phyloP scores from a whole-genome alignment of 106 monocot species.

The Platanthera zijinensis region DNA sequence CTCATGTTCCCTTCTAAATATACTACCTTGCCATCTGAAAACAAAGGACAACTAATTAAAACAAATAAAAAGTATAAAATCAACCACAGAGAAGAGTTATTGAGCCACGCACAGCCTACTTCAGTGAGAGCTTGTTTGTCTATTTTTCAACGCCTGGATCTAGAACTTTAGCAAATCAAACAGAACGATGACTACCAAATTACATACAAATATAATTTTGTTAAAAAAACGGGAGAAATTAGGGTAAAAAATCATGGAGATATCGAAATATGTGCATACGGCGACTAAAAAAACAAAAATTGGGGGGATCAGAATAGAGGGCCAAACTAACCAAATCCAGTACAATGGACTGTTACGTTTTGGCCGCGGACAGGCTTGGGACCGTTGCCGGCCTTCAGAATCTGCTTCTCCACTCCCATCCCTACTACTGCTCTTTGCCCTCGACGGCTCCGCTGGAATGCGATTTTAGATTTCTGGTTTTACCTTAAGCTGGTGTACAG shows the following conservation, averaged over 20 bases:
- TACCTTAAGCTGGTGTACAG: no score
- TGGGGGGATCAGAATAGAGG: not conserved
- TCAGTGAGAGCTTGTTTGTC: not conserved
- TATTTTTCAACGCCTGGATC: no score
- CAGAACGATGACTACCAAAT: not conserved
- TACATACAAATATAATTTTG: not conserved
- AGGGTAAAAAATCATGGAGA: not conserved
- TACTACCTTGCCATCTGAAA: not conserved
- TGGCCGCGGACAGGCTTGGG: conserved; percentile 39
- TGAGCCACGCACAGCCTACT: not conserved
- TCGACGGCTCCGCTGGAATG: not conserved
- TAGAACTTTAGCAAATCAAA: not conserved
- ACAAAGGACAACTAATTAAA: not conserved
- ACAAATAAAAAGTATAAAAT: not conserved
- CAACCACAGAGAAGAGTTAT: not conserved
- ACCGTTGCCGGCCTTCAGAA: conserved; percentile 35
- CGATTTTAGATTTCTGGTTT: no score
- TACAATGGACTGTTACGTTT: conserved; percentile 58
- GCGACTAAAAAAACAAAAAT: not conserved
- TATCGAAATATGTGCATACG: not conserved
- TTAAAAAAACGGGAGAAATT: not conserved
- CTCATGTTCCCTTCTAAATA: not conserved
- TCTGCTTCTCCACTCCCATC: conserved; percentile 49
- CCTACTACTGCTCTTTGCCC: not conserved
- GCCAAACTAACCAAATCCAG: conserved; percentile 34